Evolutionary conservation across 129 eudicot genomes (phyloP).

Genomic region (Logfia minima): DNA sequence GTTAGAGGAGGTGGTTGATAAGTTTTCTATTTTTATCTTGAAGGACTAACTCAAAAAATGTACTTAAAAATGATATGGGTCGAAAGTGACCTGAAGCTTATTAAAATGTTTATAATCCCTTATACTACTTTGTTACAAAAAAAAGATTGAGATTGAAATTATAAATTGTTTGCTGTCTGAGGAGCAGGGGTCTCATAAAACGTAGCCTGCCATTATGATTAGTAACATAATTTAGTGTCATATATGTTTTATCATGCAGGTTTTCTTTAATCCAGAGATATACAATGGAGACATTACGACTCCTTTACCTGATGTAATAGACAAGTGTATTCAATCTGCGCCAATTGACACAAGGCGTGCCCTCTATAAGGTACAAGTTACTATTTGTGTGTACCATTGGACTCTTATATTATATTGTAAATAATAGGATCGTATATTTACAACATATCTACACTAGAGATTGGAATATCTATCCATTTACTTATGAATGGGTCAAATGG

Average conservation of each 20-base stretch:
- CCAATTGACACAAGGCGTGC: conserved; percentile 98
- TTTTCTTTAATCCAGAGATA: conserved; percentile 94
- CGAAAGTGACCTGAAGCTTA: neutral
- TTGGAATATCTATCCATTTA: neutral
- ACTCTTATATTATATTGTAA: no score
- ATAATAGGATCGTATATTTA: neutral
- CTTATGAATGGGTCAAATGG: neutral
- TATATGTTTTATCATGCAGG: conserved; percentile 43
- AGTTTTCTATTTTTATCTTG: no score
- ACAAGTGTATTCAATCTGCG: conserved; percentile 96
- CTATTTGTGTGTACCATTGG: neutral
- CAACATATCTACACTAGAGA: neutral
- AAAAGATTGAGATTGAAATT: no score
- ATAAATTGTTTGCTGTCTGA: neutral
- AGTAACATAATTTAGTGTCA: neutral
- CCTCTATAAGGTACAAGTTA: conserved; percentile 66
- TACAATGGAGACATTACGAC: conserved; percentile 63
- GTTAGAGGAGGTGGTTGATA: no score
- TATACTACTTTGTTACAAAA: neutral
- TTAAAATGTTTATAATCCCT: no score
- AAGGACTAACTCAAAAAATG: neutral
- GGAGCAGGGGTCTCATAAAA: neutral
- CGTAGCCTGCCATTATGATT: neutral
- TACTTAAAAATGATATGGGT: neutral
- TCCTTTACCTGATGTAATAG: conserved; percentile 87